Conservation (phyloP, 2,329 filamentous ascomycete species). For the Ascochyta lentis region DNA sequence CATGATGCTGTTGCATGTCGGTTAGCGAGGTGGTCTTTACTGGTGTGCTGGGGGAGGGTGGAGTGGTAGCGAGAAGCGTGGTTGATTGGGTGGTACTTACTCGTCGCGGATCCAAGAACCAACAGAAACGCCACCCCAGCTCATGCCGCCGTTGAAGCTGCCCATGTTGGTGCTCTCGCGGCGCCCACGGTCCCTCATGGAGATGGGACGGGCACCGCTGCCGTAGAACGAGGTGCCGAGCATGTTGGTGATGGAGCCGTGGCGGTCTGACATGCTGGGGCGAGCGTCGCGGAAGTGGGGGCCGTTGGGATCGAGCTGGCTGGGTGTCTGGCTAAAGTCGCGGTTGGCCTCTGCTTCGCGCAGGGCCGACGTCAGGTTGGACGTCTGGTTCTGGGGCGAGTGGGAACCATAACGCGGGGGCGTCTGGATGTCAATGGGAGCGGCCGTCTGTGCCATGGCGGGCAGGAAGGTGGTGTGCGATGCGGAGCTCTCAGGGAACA, state of each 20-base stretch:
- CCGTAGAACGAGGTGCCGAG: constrained; percentile 60
- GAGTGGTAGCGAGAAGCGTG: neutral
- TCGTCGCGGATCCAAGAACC: constrained; percentile 98
- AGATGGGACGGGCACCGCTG: constrained; percentile 66
- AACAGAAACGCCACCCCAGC: constrained; percentile 95
- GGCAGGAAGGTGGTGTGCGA: constrained; percentile 24
- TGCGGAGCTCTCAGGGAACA: constrained; percentile 46
- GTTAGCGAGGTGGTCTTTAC: constrained; percentile 30
- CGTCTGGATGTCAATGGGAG: constrained; percentile 66
- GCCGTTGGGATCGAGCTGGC: constrained; percentile 49
- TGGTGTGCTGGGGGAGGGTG: neutral
- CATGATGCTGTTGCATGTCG: constrained; percentile 70
- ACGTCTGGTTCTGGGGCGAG: constrained; percentile 67
- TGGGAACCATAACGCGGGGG: constrained; percentile 62
- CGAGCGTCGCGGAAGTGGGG: constrained; percentile 41
- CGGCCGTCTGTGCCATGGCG: constrained; percentile 61
- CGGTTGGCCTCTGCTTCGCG: constrained; percentile 55
- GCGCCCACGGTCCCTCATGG: constrained; percentile 62
- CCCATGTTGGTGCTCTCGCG: constrained; percentile 67
- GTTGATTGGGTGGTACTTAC: constrained; percentile 65
- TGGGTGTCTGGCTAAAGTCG: constrained; percentile 45
- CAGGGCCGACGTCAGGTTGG: constrained; percentile 68
- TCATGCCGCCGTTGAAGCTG: constrained; percentile 79
- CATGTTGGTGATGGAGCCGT: constrained; percentile 61
- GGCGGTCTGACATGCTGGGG: constrained; percentile 52